These are phyloP conservation scores for Leccinum subrobustum DNA, from an alignment of 1,284 basidiomycete species.

Conservation along the genomic window DNA sequence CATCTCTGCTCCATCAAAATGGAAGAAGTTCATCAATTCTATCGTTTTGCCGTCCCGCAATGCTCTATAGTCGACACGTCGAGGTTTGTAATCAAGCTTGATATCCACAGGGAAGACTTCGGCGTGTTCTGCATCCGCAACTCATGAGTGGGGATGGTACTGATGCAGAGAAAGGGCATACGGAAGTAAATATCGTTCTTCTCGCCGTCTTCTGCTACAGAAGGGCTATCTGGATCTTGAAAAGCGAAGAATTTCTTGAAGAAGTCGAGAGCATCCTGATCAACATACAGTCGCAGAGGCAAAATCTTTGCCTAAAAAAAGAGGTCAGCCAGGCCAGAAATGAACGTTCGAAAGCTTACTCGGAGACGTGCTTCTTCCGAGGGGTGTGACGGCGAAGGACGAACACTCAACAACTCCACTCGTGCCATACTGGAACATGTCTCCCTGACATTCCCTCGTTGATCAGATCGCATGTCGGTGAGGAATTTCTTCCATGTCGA, in stretches of 20 bases:
- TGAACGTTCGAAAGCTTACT: slow-evolving; percentile 44
- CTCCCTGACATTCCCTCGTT: slow-evolving; percentile 82
- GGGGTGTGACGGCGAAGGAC: slow-evolving; percentile 62
- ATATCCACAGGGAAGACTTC: slow-evolving; percentile 89
- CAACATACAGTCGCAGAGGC: slow-evolving; percentile 90
- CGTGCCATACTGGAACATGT: slow-evolving; percentile 93
- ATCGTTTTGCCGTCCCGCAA: slow-evolving; percentile 89
- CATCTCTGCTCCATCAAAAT: slow-evolving; percentile 99
- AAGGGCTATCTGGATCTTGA: slow-evolving; percentile 56
- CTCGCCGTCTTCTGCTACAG: slow-evolving; percentile 36
- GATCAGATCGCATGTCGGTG: slow-evolving; percentile 79
- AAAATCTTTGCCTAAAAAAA: slow-evolving; percentile 74
- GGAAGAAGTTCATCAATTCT: slow-evolving; percentile 99
- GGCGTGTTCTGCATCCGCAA: slow-evolving; percentile 63
- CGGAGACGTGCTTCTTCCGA: slow-evolving; percentile 81
- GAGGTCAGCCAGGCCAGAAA: neutral
- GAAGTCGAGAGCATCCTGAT: slow-evolving; percentile 98
- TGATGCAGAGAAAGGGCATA: slow-evolving; percentile 37
- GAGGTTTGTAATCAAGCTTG: slow-evolving; percentile 98
- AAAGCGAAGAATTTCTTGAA: slow-evolving; percentile 96
- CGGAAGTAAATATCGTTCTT: slow-evolving; percentile 70
- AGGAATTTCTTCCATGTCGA: slow-evolving; percentile 99
- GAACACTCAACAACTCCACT: slow-evolving; percentile 74
- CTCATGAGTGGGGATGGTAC: slow-evolving; percentile 1
- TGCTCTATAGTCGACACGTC: slow-evolving; percentile 94